Evolutionary conservation across 139 green algal species (phyloP), one percentile per base, ranked within the genome.

Genomic region (Chlorella sp.): DNA sequence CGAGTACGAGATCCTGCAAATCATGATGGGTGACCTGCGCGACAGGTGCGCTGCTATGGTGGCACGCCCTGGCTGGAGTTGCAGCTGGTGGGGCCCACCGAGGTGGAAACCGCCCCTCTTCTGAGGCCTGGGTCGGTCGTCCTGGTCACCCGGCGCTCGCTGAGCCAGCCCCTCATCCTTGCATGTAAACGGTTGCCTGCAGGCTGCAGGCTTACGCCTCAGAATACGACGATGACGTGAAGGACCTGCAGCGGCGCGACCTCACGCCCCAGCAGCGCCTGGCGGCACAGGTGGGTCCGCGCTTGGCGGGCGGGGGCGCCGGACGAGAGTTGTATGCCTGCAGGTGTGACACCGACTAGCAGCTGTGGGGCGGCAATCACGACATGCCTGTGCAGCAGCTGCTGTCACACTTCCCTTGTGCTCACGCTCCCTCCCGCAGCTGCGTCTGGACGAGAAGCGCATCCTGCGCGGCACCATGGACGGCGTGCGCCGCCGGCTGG

Each of bases 1-100:
- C 87, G 97, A 99, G 92, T 99, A 99, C 85, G 97, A 99, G 90
- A 90, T 97, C 70, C 91, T 99, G 82, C 94, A 98, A 90, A 88
- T 99, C 40, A 95, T 99, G 92, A 87, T 64, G 81, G 92, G 88
- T 13, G 97, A 99, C 72, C 94, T 93, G 77, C 88, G 95, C 1
- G 95, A 98, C 72, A 83, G 73, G 85, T 77, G 8, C n/a, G n/a
- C n/a, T n/a, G n/a, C n/a, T 24, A 3, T 60, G 51, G 13, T 60
- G 9, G 51, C 51, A 60, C 11, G 46, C 46, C 46, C 11, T 54
- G n/a, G n/a, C n/a, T n/a, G n/a, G n/a, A n/a, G n/a, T n/a, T n/a
- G n/a, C n/a, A n/a, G n/a, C n/a, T n/a, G n/a, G n/a, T n/a, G n/a
- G n/a, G n/a, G n/a, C n/a, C n/a, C n/a, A n/a, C n/a, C n/a, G n/a